Evolutionary conservation across 129 eudicot genomes (phyloP).

Genomic region (Flaveria ramosissima): DNA sequence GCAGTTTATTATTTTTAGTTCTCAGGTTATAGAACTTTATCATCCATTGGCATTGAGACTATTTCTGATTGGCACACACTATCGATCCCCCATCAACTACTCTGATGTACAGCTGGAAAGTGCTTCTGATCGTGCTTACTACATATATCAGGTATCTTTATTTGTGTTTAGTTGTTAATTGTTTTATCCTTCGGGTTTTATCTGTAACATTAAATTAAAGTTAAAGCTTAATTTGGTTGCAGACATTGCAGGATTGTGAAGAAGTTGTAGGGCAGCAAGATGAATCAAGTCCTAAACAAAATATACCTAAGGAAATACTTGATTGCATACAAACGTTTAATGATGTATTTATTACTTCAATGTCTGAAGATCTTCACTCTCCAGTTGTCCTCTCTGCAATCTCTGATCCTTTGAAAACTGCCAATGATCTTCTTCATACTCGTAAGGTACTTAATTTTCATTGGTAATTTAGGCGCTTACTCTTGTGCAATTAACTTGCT

Average conservation of each 20-base stretch:
- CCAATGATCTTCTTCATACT: conserved; percentile 91
- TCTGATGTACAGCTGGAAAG: conserved; percentile 80
- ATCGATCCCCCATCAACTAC: conserved; percentile 90
- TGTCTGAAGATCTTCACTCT: conserved; percentile 94
- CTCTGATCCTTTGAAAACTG: conserved; percentile 84
- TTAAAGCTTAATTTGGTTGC: conserved; percentile 34
- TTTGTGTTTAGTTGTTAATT: background rate
- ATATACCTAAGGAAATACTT: conserved; percentile 50
- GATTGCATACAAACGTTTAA: conserved; percentile 58
- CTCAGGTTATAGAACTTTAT: conserved; percentile 82
- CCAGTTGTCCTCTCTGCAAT: conserved; percentile 79
- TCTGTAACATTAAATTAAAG: background rate
- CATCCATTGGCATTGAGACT: conserved; percentile 94
- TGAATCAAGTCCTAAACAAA: conserved; percentile 37
- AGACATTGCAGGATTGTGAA: conserved; percentile 86
- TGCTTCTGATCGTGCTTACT: conserved; percentile 86
- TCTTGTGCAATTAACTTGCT: conserved; percentile 5
- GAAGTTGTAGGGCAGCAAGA: conserved; percentile 48
- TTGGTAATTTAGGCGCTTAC: background rate
- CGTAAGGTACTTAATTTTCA: conserved; percentile 59
- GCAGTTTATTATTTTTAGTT: conserved; percentile 13
- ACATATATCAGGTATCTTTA: conserved; percentile 82
- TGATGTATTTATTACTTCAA: conserved; percentile 58
- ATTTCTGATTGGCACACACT: conserved; percentile 91
- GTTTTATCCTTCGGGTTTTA: background rate